A percentile compares a stretch with the other conserved stretches of the same genome.
These are phyloP conservation scores for Nakazawaea holstii DNA, from an alignment of 805 yeast species.

Conservation along the genomic window DNA sequence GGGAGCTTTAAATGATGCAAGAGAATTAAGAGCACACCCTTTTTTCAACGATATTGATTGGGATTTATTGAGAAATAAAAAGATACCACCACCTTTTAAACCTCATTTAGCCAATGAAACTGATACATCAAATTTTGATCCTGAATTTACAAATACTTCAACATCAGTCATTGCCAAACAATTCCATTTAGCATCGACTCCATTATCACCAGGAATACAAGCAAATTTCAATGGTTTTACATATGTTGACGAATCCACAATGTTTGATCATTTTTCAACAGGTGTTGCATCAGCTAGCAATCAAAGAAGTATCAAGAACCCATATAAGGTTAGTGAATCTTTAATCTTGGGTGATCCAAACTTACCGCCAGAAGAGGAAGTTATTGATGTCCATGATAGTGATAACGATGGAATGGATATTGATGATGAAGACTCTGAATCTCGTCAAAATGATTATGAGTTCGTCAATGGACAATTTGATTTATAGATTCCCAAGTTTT, in stretches of 20 bases:
- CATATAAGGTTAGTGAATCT: constrained; percentile 51
- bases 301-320: constrained; percentile 29
- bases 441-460: constrained; percentile 51
- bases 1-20: constrained; percentile 88
- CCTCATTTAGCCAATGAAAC: constrained; percentile 89
- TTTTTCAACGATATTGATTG: constrained; percentile 91
- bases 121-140: constrained; percentile 96
- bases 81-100: constrained; percentile 93
- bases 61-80: constrained; percentile 70
- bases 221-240: constrained; percentile 97
- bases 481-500: constrained; percentile 33
- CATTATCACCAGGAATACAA: constrained; percentile 90
- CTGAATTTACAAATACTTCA: constrained; percentile 91
- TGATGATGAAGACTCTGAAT: constrained; percentile 29
- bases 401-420: constrained; percentile 42
- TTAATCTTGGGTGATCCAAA: constrained; percentile 77
- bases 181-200: constrained; percentile 64
- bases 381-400: constrained; percentile 50
- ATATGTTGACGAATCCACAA: constrained; percentile 87
- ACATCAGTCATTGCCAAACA: constrained; percentile 75
- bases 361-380: constrained; percentile 79
- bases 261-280: constrained; percentile 71
- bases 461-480: constrained; percentile 90
- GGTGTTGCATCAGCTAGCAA: constrained; percentile 18
- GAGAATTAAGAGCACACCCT: constrained; percentile 87